Conservation (phyloP, 2,329 filamentous ascomycete species). For the Colletotrichum agaves region DNA sequence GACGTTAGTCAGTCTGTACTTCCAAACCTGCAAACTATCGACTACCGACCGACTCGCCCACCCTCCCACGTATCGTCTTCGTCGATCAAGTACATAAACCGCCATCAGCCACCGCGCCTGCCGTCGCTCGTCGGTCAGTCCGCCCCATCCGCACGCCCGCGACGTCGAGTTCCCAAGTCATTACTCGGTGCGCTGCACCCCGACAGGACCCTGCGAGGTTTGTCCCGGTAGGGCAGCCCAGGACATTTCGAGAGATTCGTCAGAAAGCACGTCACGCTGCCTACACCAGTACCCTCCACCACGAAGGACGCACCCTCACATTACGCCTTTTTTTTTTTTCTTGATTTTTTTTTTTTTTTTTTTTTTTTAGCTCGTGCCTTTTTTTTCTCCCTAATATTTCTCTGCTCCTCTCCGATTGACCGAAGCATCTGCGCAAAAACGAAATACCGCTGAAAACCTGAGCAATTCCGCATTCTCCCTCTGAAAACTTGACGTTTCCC, state of each 20-base stretch:
- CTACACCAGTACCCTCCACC: neutral
- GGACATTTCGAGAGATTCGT: conserved; percentile 32
- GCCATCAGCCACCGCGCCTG: conserved; percentile 10
- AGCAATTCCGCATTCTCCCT: neutral
- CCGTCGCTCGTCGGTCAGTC: conserved; percentile 11
- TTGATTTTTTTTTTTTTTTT: no score
- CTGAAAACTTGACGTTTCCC: conserved; percentile 1
- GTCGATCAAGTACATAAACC: neutral
- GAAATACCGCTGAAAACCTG: conserved; percentile 8
- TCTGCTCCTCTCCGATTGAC: conserved; percentile 25
- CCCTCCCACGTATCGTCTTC: neutral
- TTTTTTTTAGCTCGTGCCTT: neutral
- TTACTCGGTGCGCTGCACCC: conserved; percentile 30
- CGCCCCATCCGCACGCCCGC: conserved; percentile 8
- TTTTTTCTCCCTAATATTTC: neutral
- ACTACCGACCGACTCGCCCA: conserved; percentile 23
- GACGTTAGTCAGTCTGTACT: neutral
- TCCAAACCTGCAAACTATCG: neutral
- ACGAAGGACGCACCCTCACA: conserved; percentile 6
- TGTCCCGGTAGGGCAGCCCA: conserved; percentile 22
- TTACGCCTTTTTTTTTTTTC: neutral
- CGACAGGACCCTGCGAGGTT: conserved; percentile 26
- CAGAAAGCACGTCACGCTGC: conserved; percentile 34
- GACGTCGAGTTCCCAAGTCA: conserved; percentile 1
- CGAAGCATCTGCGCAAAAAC: neutral